These are phyloP conservation scores for Salinomyces thailandicus DNA, from an alignment of 2,329 filamentous ascomycete genomes.

Conservation along the genomic window DNA sequence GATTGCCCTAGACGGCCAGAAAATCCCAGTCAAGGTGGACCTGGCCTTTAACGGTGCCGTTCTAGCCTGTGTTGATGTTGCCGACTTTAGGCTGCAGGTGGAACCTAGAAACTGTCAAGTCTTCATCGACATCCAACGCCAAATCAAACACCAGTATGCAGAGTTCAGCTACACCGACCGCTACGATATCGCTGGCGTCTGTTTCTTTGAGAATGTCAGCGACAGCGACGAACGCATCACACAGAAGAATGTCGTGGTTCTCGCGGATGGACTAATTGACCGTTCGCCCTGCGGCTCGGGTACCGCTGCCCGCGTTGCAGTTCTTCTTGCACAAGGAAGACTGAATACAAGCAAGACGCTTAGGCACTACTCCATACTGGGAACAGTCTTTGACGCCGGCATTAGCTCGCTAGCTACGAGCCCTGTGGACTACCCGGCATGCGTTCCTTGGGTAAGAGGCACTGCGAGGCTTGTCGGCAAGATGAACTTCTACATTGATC, in stretches of 20 bases:
- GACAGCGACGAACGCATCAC: not conserved
- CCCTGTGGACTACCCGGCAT: not conserved
- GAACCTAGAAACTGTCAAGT: not conserved
- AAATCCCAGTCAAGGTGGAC: not conserved
- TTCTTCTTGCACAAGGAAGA: not conserved
- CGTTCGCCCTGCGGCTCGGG: not conserved
- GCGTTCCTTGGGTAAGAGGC: not conserved
- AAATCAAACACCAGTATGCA: constrained; percentile 1
- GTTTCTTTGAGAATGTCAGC: not conserved
- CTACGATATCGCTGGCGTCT: not conserved
- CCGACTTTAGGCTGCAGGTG: not conserved
- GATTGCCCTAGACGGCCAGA: not conserved
- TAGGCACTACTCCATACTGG: not conserved
- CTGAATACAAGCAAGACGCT: not conserved
- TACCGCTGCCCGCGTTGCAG: not conserved
- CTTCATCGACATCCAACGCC: not conserved
- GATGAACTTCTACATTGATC: constrained; percentile 1
- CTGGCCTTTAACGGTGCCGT: not conserved
- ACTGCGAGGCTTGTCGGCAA: not conserved
- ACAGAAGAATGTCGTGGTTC: not conserved
- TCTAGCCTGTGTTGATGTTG: not conserved
- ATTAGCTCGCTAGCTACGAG: not conserved
- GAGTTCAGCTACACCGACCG: not conserved
- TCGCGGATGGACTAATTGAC: not conserved
- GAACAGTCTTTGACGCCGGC: not conserved